Conservation (phyloP, 345 rosid species). For the Corchorus capsularis region DNA sequence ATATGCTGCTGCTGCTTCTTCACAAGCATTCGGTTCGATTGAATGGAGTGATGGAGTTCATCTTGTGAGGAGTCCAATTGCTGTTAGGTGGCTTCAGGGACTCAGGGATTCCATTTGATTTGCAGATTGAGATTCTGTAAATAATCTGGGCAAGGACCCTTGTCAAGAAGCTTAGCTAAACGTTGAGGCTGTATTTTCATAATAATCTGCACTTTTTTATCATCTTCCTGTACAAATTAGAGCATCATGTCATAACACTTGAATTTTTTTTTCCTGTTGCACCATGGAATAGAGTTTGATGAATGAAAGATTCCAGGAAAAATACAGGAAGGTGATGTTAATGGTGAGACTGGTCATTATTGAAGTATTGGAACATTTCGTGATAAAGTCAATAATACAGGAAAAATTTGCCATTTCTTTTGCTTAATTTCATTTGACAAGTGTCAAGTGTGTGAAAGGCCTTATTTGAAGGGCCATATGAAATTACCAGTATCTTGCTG, state of each 20-base stretch:
- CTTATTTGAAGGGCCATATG: background rate
- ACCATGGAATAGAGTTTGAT: background rate
- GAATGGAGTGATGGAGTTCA: constrained; percentile 66
- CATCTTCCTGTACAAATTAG: background rate
- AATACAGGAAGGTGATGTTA: background rate
- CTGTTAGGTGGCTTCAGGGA: constrained; percentile 10
- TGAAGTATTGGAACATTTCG: background rate
- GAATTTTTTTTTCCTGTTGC: background rate
- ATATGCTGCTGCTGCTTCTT: constrained; percentile 31
- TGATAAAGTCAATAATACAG: background rate
- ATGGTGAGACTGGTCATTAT: background rate
- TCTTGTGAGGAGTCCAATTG: constrained; percentile 16
- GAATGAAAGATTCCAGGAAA: background rate
- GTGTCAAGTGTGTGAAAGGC: background rate
- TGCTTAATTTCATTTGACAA: background rate
- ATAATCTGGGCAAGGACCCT: background rate
- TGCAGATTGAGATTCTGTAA: background rate
- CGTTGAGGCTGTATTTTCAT: background rate
- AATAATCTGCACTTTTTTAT: background rate
- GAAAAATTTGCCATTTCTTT: background rate
- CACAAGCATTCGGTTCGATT: constrained; percentile 60
- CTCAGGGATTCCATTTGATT: constrained; percentile 16
- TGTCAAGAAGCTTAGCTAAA: background rate
- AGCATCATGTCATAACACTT: background rate
- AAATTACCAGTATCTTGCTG: too few relatives aligned